phyloP scores from a whole-genome alignment of 2,329 filamentous ascomycete species.

The Aspergillus udagawae region DNA sequence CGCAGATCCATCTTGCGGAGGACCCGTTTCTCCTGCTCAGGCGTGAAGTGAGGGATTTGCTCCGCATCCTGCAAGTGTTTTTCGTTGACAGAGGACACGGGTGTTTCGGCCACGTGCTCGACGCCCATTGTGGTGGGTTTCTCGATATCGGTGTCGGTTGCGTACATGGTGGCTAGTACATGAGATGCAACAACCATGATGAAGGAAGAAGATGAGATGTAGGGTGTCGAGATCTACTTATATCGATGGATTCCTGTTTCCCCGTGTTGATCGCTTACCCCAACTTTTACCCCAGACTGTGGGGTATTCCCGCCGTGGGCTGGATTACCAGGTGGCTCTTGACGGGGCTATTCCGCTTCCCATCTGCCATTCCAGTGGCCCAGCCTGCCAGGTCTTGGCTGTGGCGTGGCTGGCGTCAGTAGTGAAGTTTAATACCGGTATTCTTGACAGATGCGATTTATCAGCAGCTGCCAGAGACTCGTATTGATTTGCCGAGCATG shows the following conservation, averaged over 20 bases:
- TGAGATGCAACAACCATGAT: too few species aligned
- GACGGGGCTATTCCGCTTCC: neutral
- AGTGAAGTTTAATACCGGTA: neutral
- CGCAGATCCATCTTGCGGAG: slow-evolving; percentile 27
- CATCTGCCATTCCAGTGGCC: neutral
- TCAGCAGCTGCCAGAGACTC: neutral
- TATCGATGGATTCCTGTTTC: neutral
- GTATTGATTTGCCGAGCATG: neutral
- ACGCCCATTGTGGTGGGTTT: neutral
- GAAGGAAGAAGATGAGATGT: neutral
- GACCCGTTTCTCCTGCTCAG: slow-evolving; percentile 13
- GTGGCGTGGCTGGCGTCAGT: neutral
- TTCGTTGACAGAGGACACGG: neutral
- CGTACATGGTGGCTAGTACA: neutral
- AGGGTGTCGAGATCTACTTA: neutral
- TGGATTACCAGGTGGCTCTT: neutral
- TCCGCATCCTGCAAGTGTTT: neutral
- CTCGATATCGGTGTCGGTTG: neutral
- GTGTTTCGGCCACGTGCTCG: neutral
- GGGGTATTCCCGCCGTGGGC: neutral
- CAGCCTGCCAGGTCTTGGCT: neutral
- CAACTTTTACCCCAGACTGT: neutral
- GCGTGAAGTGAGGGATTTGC: neutral
- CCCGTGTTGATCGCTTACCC: neutral
- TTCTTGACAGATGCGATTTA: neutral